Evolutionary conservation across 106 monocot species (phyloP).

Genomic region (Dendrobium huoshanense): DNA sequence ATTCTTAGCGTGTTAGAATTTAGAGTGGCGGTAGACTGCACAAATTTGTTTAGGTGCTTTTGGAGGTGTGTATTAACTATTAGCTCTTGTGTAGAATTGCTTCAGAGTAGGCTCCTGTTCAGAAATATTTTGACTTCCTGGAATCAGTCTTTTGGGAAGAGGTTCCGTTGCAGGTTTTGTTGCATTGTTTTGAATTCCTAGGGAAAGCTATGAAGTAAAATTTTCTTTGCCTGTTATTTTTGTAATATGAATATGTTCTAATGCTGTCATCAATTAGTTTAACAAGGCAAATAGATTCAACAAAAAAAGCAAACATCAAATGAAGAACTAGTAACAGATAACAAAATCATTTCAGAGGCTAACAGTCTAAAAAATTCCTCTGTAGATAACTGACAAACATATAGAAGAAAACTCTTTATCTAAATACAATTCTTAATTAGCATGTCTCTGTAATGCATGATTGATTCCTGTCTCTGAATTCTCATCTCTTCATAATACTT

Average conservation of each 20-base stretch:
- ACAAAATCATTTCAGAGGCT: background rate
- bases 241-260: background rate
- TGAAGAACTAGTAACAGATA: background rate
- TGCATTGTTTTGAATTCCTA: background rate
- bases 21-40: background rate
- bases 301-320: background rate
- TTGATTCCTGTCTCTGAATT: slow-evolving; percentile 32
- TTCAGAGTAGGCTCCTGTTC: background rate
- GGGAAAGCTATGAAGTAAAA: background rate
- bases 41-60: background rate
- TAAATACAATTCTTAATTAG: background rate
- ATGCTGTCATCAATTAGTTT: background rate
- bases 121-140: background rate
- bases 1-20: background rate
- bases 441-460: background rate
- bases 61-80: background rate
- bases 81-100: background rate
- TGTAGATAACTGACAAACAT: background rate
- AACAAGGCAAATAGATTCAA: background rate
- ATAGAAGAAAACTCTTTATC: background rate
- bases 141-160: background rate
- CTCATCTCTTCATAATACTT: slow-evolving; percentile 70
- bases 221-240: background rate
- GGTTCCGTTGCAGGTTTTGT: background rate
- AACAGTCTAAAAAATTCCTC: background rate